A percentile compares a stretch with the other conserved stretches of the same genome.
Evolutionary conservation across 768 basidiomycete genomes (phyloP).

Genomic region (Mycena crocata): DNA sequence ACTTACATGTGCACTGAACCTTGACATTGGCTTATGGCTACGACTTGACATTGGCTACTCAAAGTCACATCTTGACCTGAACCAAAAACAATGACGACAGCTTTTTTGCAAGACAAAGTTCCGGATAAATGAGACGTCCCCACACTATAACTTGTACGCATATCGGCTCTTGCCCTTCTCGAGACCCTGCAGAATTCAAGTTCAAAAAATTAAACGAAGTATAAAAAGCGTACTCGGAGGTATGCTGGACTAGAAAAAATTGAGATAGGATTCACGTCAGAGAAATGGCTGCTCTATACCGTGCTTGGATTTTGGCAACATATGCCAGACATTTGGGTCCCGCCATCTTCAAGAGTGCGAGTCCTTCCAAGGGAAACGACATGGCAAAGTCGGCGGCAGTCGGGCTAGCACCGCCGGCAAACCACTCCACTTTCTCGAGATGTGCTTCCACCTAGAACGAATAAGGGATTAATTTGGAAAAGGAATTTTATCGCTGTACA

Average conservation of each 20-base stretch:
- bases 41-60: too few relatives aligned
- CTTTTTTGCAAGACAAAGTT: too few relatives aligned
- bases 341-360: constrained; percentile 31
- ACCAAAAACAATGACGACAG: too few relatives aligned
- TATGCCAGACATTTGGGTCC: constrained; percentile 52
- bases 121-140: too few relatives aligned
- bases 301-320: constrained; percentile 49
- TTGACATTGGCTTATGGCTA: too few relatives aligned
- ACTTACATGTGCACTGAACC: background rate
- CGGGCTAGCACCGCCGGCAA: constrained; percentile 52
- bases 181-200: constrained; percentile 3
- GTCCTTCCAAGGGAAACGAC: constrained; percentile 51
- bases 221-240: constrained; percentile 2
- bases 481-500: background rate
- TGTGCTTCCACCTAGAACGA: constrained; percentile 50
- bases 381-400: constrained; percentile 60
- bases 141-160: constrained; percentile 24
- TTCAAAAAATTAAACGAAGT: background rate
- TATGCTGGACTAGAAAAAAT: constrained; percentile 10
- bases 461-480: background rate
- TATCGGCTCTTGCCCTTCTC: constrained; percentile 17
- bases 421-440: constrained; percentile 43
- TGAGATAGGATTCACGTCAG: background rate
- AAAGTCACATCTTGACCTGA: too few relatives aligned
- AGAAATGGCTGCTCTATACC: constrained; percentile 34